phyloP scores from a whole-genome alignment of 2,329 filamentous ascomycete genomes.

The Gaeumannomyces sp. region DNA sequence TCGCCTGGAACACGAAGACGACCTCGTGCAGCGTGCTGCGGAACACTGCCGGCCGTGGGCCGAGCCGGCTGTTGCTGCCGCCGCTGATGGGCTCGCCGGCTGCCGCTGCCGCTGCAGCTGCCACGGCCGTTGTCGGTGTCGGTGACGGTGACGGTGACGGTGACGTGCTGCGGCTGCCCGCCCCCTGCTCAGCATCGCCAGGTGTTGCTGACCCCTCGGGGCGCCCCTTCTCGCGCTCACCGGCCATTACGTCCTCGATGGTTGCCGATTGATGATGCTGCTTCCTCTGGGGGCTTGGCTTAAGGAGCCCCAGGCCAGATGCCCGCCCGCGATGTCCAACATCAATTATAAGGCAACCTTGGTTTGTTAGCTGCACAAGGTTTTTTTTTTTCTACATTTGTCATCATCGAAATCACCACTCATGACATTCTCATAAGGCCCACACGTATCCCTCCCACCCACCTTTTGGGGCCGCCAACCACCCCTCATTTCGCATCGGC shows the following conservation, averaged over 20 bases:
- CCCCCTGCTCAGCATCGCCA: neutral
- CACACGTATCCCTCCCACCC: neutral
- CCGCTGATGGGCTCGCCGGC: neutral
- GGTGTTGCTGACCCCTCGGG: neutral
- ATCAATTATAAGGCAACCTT: neutral
- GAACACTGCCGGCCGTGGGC: conserved; percentile 52
- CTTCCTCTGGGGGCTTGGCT: no score
- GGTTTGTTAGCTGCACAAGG: neutral
- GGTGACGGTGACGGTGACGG: neutral
- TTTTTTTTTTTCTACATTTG: neutral
- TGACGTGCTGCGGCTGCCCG: neutral
- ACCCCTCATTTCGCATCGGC: neutral
- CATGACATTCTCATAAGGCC: neutral
- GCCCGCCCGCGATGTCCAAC: no score
- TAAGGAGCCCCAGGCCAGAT: no score
- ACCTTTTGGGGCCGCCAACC: neutral
- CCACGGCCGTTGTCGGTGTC: neutral
- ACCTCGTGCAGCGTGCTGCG: conserved; percentile 55
- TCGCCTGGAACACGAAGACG: conserved; percentile 59
- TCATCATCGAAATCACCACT: neutral
- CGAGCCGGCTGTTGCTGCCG: conserved; percentile 15
- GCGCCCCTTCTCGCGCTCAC: neutral
- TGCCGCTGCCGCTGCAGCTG: no score
- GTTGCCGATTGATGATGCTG: neutral
- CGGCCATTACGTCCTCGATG: neutral